Evolutionary conservation across 2,329 filamentous ascomycete genomes (phyloP).

Genomic region (Reticulascus tulasneorum): DNA sequence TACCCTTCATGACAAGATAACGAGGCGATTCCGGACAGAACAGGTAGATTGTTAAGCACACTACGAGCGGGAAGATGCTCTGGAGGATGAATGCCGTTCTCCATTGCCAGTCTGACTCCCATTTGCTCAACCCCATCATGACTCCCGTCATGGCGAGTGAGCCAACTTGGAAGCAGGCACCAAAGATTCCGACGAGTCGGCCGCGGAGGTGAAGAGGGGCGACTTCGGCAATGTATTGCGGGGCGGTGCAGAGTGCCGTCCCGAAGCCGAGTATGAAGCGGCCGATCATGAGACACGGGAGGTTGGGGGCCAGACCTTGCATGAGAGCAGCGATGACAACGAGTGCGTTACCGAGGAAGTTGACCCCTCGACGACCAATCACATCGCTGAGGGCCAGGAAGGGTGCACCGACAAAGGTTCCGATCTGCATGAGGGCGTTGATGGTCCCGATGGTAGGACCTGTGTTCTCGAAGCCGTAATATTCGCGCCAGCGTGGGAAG

Average conservation of each 20-base stretch:
- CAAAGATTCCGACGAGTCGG: constrained; percentile 42
- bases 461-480: constrained; percentile 36
- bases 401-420: constrained; percentile 42
- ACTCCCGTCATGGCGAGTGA: constrained; percentile 36
- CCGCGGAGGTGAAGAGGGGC: constrained; percentile 29
- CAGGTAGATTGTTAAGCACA: constrained; percentile 24
- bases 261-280: constrained; percentile 55
- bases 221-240: constrained; percentile 24
- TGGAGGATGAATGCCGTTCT: constrained; percentile 39
- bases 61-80: constrained; percentile 32
- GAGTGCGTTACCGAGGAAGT: constrained; percentile 40
- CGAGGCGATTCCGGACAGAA: constrained; percentile 38
- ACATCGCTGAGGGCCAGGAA: constrained; percentile 47
- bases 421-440: constrained; percentile 44
- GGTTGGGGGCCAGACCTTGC: constrained; percentile 31
- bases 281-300: constrained; percentile 40
- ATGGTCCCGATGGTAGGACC: constrained; percentile 37
- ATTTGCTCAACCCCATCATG: constrained; percentile 36
- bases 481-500: constrained; percentile 36
- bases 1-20: constrained; percentile 33
- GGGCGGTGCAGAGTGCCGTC: constrained; percentile 23
- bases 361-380: constrained; percentile 46
- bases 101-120: constrained; percentile 33
- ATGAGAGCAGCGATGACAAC: constrained; percentile 39
- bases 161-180: constrained; percentile 41